Evolutionary conservation across 1,139 yeast species (phyloP).

Genomic region (Pneumocystis wakefieldiae): DNA sequence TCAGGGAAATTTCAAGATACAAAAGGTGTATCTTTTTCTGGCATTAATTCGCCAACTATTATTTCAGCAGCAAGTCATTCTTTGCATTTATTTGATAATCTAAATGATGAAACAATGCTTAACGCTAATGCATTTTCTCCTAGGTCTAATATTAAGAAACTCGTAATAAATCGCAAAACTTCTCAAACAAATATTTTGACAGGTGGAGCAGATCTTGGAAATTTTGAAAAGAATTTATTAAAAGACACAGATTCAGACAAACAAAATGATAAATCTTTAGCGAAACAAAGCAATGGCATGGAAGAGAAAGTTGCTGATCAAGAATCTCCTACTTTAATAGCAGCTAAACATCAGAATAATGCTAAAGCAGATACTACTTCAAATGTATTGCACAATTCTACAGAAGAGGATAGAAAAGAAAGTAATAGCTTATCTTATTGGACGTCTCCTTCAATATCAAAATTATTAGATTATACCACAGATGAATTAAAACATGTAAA

Average conservation of each 20-base stretch:
- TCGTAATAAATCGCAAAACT: constrained; percentile 38
- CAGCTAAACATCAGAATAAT: neutral
- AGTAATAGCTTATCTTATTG: constrained; percentile 64
- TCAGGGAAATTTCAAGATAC: constrained; percentile 1
- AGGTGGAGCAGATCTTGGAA: constrained; percentile 13
- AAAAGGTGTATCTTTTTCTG: constrained; percentile 10
- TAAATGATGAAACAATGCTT: constrained; percentile 36
- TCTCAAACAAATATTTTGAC: constrained; percentile 18
- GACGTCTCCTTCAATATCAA: constrained; percentile 62
- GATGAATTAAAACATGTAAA: constrained; percentile 50
- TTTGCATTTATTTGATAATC: neutral
- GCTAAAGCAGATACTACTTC: neutral
- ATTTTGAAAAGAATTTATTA: constrained; percentile 11
- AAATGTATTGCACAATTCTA: neutral
- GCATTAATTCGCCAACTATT: constrained; percentile 3
- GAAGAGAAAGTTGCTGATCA: neutral
- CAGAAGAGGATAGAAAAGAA: constrained; percentile 14
- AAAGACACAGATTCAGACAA: constrained; percentile 13
- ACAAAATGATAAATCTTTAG: neutral
- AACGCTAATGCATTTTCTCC: constrained; percentile 64
- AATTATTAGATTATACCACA: constrained; percentile 43
- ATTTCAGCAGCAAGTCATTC: constrained; percentile 3
- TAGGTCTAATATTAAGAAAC: constrained; percentile 39
- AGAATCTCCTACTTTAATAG: neutral
- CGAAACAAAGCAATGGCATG: neutral